Conservation (phyloP, 495 filamentous ascomycete species). For the Amniculicola lignicola region DNA sequence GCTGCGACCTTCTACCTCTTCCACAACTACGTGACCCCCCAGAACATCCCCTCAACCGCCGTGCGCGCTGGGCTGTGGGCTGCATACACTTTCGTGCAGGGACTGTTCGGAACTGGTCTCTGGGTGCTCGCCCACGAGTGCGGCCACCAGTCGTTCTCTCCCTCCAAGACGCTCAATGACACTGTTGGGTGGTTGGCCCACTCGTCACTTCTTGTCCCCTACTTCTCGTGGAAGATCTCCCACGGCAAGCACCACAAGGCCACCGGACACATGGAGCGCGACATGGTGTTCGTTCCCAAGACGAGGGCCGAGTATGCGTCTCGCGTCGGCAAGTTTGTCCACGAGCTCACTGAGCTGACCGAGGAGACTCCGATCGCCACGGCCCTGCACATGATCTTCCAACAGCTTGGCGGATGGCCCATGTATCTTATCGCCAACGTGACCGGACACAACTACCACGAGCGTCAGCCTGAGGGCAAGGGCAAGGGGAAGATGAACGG, state of each 20-base stretch:
- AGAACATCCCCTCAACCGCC: constrained; percentile 52
- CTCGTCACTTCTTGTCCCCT: constrained; percentile 65
- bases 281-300: constrained; percentile 96
- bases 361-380: constrained; percentile 94
- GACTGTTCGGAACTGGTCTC: constrained; percentile 72
- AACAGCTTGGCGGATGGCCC: constrained; percentile 90
- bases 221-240: constrained; percentile 74
- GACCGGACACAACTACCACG: constrained; percentile 91
- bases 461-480: constrained; percentile 71
- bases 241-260: constrained; percentile 80
- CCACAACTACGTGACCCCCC: constrained; percentile 60
- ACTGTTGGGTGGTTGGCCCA: constrained; percentile 65
- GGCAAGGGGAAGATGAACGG: constrained; percentile 78
- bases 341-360: constrained; percentile 80
- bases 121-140: constrained; percentile 90
- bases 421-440: constrained; percentile 84
- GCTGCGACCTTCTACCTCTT: constrained; percentile 64
- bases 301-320: constrained; percentile 72
- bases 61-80: constrained; percentile 56
- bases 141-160: constrained; percentile 73
- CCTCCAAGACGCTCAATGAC: constrained; percentile 59
- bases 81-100: constrained; percentile 68
- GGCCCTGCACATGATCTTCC: constrained; percentile 63
- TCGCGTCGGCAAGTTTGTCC: constrained; percentile 62
- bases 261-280: constrained; percentile 89